These are phyloP conservation scores for Trypanosoma scelopori DNA, from an alignment of 208 protist species.

Conservation along the genomic window DNA sequence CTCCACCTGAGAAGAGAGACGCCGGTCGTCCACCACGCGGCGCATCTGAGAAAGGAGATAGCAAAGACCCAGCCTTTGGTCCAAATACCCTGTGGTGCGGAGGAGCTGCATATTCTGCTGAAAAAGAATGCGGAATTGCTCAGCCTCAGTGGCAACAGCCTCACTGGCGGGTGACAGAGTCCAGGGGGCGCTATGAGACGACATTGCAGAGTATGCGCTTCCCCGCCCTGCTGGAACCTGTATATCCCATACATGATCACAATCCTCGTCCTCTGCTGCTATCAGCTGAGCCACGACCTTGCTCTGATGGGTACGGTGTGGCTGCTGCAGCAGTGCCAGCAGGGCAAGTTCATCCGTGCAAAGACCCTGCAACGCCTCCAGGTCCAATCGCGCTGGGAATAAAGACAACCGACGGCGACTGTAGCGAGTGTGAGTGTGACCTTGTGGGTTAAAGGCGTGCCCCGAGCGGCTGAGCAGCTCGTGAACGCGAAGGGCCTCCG, in stretches of 20 bases:
- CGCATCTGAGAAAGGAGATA: constrained; percentile 66
- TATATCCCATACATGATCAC: background rate
- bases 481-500: constrained; percentile 64
- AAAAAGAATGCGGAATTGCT: constrained; percentile 60
- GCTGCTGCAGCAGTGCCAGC: constrained; percentile 35
- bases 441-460: constrained; percentile 2
- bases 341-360: constrained; percentile 36
- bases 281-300: constrained; percentile 31
- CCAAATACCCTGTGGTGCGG: constrained; percentile 39
- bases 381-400: background rate
- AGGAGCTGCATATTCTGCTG: constrained; percentile 55
- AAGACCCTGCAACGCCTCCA: constrained; percentile 3
- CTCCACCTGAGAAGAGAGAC: constrained; percentile 42
- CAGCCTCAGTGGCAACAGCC: constrained; percentile 23
- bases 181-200: background rate
- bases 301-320: constrained; percentile 32
- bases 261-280: constrained; percentile 31
- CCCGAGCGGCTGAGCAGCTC: constrained; percentile 33
- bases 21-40: constrained; percentile 22
- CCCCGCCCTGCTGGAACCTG: background rate
- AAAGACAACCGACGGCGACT: background rate
- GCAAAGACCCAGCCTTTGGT: constrained; percentile 47
- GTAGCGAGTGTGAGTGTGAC: background rate
- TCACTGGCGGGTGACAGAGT: background rate
- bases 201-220: background rate